Evolutionary conservation across 331 rosid genomes (phyloP).

Genomic region (Malus hybrid): DNA sequence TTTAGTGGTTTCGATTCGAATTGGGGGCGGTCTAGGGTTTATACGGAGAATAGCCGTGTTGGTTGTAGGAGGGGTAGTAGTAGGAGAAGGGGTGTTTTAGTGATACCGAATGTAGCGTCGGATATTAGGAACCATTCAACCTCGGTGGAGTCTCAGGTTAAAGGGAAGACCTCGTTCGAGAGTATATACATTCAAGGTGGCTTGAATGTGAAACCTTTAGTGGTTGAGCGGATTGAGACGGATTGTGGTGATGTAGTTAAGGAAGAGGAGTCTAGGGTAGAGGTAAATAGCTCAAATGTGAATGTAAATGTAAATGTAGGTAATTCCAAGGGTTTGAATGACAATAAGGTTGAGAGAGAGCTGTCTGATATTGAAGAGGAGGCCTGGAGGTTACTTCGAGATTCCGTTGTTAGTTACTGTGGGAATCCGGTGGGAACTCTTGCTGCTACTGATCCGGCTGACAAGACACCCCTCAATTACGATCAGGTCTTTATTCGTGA

Average conservation of each 20-base stretch:
- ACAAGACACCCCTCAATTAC: slow-evolving; percentile 65
- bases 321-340: slow-evolving; percentile 37
- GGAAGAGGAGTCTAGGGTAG: slow-evolving; percentile 35
- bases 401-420: slow-evolving; percentile 62
- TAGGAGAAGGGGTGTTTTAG: slow-evolving; percentile 26
- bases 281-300: slow-evolving; percentile 6
- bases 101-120: slow-evolving; percentile 53
- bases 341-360: slow-evolving; percentile 43
- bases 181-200: slow-evolving; percentile 63
- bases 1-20: slow-evolving; percentile 39
- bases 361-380: slow-evolving; percentile 54
- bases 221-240: slow-evolving; percentile 32
- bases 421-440: slow-evolving; percentile 81
- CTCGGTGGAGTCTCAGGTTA: slow-evolving; percentile 53
- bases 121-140: slow-evolving; percentile 70
- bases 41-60: slow-evolving; percentile 7
- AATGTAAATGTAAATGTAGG: slow-evolving; percentile 30
- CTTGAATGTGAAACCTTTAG: slow-evolving; percentile 58
- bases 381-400: slow-evolving; percentile 72
- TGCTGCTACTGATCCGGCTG: slow-evolving; percentile 72
- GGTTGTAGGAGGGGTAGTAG: slow-evolving; percentile 18
- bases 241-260: slow-evolving; percentile 23
- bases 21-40: slow-evolving; percentile 40
- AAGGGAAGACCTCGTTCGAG: slow-evolving; percentile 53
- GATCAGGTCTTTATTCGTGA: slow-evolving; percentile 92